Percentiles rank a stretch among this genome's conserved stretches.
These are phyloP conservation scores for Botryotinia globosa DNA, from an alignment of 2,329 filamentous ascomycete genomes.

Conservation along the genomic window DNA sequence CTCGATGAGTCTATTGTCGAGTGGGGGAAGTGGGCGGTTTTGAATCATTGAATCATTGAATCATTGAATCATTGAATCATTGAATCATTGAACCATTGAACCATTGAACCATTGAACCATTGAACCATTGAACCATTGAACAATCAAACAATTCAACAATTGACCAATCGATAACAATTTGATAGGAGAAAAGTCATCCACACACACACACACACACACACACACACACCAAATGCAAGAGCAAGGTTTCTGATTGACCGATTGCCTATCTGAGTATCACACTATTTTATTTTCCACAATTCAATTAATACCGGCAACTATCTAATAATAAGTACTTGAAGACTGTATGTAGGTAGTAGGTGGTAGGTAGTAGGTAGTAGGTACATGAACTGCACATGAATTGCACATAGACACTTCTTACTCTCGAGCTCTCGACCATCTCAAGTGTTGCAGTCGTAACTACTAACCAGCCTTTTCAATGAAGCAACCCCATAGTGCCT, in stretches of 20 bases:
- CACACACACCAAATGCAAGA: slow-evolving; percentile 1
- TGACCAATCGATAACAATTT: background rate
- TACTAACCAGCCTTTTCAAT: background rate
- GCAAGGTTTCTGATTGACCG: background rate
- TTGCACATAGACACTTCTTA: background rate
- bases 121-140: background rate
- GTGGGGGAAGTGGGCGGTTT: background rate
- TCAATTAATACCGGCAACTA: background rate
- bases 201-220: too few relatives aligned
- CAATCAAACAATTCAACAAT: background rate
- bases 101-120: background rate
- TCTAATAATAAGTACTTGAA: background rate
- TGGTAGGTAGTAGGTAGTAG: too few relatives aligned
- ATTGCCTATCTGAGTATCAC: background rate
- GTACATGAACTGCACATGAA: background rate
- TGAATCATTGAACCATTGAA: background rate
- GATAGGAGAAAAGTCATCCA: background rate
- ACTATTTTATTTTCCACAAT: background rate
- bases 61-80: background rate
- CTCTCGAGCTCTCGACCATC: background rate
- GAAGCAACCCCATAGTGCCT: background rate
- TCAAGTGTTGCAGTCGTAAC: background rate
- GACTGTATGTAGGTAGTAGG: background rate
- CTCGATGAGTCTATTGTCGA: background rate
- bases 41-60: background rate